Evolutionary conservation across 768 basidiomycete species (phyloP).

Genomic region (Trametes villosa): DNA sequence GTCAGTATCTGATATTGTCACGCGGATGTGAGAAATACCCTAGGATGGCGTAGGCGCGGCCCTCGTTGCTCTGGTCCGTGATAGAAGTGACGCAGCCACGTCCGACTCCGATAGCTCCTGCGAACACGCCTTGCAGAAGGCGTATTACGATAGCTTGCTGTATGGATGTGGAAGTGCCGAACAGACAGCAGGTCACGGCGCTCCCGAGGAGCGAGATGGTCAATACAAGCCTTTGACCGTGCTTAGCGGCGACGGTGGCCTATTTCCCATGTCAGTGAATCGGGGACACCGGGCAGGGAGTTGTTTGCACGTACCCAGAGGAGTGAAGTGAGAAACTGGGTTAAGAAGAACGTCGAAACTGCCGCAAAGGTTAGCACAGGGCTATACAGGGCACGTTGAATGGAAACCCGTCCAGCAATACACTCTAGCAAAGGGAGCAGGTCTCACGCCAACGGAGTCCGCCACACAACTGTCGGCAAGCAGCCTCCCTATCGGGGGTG

Average conservation of each 20-base stretch:
- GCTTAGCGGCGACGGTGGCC: conserved; percentile 93
- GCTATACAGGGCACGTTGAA: neutral
- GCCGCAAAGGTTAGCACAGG: neutral
- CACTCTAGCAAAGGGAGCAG: neutral
- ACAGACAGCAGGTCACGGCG: conserved; percentile 74
- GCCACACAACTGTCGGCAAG: no score
- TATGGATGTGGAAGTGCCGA: conserved; percentile 76
- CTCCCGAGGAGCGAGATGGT: conserved; percentile 85
- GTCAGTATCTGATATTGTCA: neutral
- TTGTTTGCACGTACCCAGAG: conserved; percentile 67
- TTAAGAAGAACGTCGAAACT: conserved; percentile 90
- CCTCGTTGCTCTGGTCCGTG: conserved; percentile 92
- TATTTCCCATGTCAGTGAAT: conserved; percentile 30
- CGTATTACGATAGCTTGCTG: conserved; percentile 84
- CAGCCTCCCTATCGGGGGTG: no score
- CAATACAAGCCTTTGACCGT: conserved; percentile 85
- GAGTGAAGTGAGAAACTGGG: conserved; percentile 93
- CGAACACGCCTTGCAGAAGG: conserved; percentile 90
- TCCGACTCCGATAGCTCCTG: conserved; percentile 93
- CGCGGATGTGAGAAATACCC: conserved; percentile 52
- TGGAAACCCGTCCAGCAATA: neutral
- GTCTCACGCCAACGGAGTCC: no score
- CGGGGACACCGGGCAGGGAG: neutral
- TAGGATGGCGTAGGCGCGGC: conserved; percentile 91
- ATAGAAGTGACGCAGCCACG: conserved; percentile 85